phyloP scores from a whole-genome alignment of 1,284 basidiomycete species.

The Tylopilus orsonianus region DNA sequence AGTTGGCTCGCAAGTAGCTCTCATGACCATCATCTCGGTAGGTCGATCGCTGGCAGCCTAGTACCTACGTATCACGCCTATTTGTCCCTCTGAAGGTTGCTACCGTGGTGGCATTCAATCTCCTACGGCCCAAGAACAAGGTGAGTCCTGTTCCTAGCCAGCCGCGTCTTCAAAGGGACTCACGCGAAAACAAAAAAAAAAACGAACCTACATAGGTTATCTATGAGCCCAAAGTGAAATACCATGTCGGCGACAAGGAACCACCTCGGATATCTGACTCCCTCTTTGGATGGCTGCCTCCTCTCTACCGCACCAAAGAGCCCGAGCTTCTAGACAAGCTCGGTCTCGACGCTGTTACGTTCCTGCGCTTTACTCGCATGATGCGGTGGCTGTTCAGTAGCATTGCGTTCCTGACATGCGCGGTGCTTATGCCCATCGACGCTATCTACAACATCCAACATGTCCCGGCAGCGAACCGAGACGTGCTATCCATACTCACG shows the following conservation, averaged over 20 bases:
- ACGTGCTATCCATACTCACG: conserved; percentile 62
- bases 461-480: conserved; percentile 20
- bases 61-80: conserved; percentile 3
- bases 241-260: conserved; percentile 78
- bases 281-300: conserved; percentile 86
- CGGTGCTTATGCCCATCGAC: conserved; percentile 81
- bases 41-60: conserved; percentile 27
- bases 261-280: conserved; percentile 83
- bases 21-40: conserved; percentile 71
- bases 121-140: conserved; percentile 80
- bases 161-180: background rate
- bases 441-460: conserved; percentile 57
- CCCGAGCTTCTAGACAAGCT: conserved; percentile 87
- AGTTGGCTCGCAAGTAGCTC: conserved; percentile 77
- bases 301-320: conserved; percentile 83
- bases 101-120: conserved; percentile 70
- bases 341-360: conserved; percentile 91
- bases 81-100: conserved; percentile 41
- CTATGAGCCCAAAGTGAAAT: conserved; percentile 89
- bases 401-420: conserved; percentile 68
- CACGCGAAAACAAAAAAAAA: background rate
- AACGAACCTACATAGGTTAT: conserved; percentile 49
- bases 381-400: conserved; percentile 76
- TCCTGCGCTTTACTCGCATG: conserved; percentile 89
- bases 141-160: background rate